phyloP scores from a whole-genome alignment of 352 stramenopile genomes.

The Elongisporangium undulatum region DNA sequence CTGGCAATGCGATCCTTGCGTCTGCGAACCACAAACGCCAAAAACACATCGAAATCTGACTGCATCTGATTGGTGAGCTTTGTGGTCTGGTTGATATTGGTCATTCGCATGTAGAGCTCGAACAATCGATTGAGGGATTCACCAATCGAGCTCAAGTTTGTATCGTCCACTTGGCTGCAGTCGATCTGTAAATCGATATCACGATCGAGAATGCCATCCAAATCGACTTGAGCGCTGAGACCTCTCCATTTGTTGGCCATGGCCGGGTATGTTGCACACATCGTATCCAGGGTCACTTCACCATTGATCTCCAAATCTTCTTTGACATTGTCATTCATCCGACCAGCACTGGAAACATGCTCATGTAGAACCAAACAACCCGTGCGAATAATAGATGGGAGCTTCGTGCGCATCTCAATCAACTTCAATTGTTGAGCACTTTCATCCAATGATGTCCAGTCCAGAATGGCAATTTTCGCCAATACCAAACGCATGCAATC shows the following conservation, averaged over 20 bases:
- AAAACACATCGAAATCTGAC: slow-evolving; percentile 47
- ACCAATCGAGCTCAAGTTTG: slow-evolving; percentile 13
- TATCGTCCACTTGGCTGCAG: slow-evolving; percentile 10
- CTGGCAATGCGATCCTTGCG: slow-evolving; percentile 38
- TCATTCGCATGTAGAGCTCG: slow-evolving; percentile 19
- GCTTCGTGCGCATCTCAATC: slow-evolving; percentile 36
- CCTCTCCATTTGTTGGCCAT: slow-evolving; percentile 31
- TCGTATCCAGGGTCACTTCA: slow-evolving; percentile 19
- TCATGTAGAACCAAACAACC: slow-evolving; percentile 29
- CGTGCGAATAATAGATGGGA: slow-evolving; percentile 41
- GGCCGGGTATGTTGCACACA: slow-evolving; percentile 24
- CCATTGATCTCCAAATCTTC: slow-evolving; percentile 22
- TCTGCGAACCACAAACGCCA: slow-evolving; percentile 52
- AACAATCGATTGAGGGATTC: slow-evolving; percentile 23
- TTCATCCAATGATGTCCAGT: slow-evolving; percentile 71
- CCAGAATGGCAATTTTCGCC: slow-evolving; percentile 70
- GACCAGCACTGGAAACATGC: slow-evolving; percentile 9
- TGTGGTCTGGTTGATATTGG: slow-evolving; percentile 3
- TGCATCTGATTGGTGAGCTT: slow-evolving; percentile 23
- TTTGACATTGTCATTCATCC: slow-evolving; percentile 17
- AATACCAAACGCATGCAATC: slow-evolving; percentile 68
- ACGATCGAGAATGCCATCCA: slow-evolving; percentile 31
- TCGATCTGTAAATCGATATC: slow-evolving; percentile 46
- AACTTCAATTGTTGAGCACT: slow-evolving; percentile 45
- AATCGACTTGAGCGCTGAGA: slow-evolving; percentile 6